These are phyloP conservation scores for Pyrenochaeta sp. DNA, from an alignment of 2,329 filamentous ascomycete genomes.

Conservation along the genomic window DNA sequence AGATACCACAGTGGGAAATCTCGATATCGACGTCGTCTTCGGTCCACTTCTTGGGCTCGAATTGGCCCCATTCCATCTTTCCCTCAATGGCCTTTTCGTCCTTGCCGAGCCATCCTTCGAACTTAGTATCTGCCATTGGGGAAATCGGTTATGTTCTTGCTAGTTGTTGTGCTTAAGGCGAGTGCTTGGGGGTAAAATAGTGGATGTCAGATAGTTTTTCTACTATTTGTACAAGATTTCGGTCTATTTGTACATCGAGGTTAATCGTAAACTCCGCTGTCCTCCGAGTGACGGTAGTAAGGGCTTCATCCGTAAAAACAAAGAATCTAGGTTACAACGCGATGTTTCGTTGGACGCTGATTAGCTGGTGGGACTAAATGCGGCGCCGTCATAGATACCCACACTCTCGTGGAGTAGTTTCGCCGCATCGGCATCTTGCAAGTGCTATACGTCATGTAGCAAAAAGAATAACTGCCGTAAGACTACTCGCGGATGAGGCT, in stretches of 20 bases:
- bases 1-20: slow-evolving; percentile 52
- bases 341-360: neutral
- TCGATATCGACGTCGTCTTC: slow-evolving; percentile 69
- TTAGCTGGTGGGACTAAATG: neutral
- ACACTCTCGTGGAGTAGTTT: neutral
- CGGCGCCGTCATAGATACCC: slow-evolving; percentile 8
- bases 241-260: slow-evolving; percentile 4
- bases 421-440: neutral
- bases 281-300: slow-evolving; percentile 10
- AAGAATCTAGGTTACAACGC: neutral
- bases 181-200: neutral
- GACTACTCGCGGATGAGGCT: neutral
- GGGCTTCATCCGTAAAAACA: slow-evolving; percentile 6
- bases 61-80: slow-evolving; percentile 63
- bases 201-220: neutral
- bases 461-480: slow-evolving; percentile 3
- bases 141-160: neutral
- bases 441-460: slow-evolving; percentile 10
- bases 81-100: slow-evolving; percentile 59
- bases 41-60: slow-evolving; percentile 59
- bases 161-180: neutral
- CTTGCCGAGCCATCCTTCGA: slow-evolving; percentile 66
- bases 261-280: slow-evolving; percentile 9
- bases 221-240: neutral
- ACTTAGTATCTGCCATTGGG: slow-evolving; percentile 42